Conservation (phyloP, 208 protist genomes). For the Trichomonas gallinae region DNA sequence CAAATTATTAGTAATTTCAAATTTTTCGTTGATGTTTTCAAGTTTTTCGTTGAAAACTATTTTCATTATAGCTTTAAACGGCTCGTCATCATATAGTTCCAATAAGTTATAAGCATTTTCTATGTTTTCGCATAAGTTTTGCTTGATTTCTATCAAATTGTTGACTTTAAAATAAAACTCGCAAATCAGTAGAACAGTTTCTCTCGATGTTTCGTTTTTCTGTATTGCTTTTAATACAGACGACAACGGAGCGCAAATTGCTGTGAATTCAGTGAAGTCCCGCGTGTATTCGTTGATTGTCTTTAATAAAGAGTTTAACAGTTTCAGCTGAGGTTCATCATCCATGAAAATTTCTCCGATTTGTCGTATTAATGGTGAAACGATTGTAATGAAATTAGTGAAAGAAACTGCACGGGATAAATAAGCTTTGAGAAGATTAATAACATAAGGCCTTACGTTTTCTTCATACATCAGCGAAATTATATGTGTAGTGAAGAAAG, state of each 20-base stretch:
- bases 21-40: not conserved
- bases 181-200: not conserved
- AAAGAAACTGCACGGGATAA: not conserved
- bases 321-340: not conserved
- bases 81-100: not conserved
- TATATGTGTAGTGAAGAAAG: not conserved
- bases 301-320: not conserved
- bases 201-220: not conserved
- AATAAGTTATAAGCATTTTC: not conserved
- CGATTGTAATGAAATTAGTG: not conserved
- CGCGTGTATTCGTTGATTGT: not conserved
- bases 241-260: not conserved
- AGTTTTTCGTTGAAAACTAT: not conserved
- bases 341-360: not conserved
- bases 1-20: not conserved
- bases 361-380: not conserved
- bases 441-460: not conserved
- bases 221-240: not conserved
- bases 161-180: not conserved
- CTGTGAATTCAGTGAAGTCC: not conserved
- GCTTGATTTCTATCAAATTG: not conserved
- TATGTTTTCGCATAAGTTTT: not conserved
- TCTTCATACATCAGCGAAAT: not conserved
- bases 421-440: not conserved
- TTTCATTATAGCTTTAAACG: not conserved